Evolutionary conservation across 192 early-diverging fungal genomes (phyloP), one percentile per base, ranked within the genome.

Genomic region (Podila clonocystis): DNA sequence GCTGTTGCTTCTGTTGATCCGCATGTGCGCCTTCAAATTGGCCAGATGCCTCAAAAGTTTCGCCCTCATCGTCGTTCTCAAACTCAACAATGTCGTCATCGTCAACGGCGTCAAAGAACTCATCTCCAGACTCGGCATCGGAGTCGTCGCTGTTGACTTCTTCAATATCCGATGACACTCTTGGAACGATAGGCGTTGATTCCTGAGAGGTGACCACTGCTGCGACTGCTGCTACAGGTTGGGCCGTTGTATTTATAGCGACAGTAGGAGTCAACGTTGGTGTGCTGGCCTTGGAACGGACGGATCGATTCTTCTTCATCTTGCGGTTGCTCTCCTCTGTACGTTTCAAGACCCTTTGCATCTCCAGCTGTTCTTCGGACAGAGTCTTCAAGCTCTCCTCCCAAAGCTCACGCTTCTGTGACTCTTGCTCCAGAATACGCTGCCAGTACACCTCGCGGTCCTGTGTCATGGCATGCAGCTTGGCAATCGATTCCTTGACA

Each of bases 41-140:
- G 15, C 30, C 22, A 30, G 34, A 11, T 11, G 26, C 34, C 50
- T 48, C 49, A 28, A 26, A n/a, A n/a, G n/a, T 28, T 9, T 72
- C 28, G 28, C 67, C 41, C 26, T 59, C 50, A 28, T 70, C 73
- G 15, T 71, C 61, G 52, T 71, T 62, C 36, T 73, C 65, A 52
- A 78, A 69, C 26, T 70, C 71, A 20, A 82, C 80, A 67, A 86
- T 75, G 31, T 77, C 82, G 12, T 78, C 82, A 34, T 78, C 83
- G 19, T 65, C 79, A 13, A 88, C 87, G 2, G 91, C 88, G 67
- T 93, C 91, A 84, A 89, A 93, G 80, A 93, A 93, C 79, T 91
- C 88, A 58, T 93, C 91, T 2, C 82, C 88, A 38, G 84, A 85
- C 61, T 79, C 75, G 52, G 61, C 52, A 50, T 79, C 75, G 1